Conservation (phyloP, 2,329 filamentous ascomycete genomes). For the Alternaria panax region DNA sequence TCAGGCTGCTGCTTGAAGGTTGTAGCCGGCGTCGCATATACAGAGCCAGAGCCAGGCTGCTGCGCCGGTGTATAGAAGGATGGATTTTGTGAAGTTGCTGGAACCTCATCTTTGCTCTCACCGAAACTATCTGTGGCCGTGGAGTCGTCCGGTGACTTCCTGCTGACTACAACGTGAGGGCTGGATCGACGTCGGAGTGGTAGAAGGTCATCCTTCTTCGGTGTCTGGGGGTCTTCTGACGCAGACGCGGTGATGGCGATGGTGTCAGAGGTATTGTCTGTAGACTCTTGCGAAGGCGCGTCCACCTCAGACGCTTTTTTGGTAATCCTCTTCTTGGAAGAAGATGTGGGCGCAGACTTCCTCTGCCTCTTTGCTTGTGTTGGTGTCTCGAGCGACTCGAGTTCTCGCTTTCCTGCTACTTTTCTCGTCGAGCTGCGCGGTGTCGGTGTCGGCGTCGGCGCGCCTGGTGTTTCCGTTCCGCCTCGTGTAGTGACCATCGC, state of each 20-base stretch:
- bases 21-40: constrained; percentile 37
- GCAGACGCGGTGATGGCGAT: constrained; percentile 18
- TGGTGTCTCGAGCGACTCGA: constrained; percentile 42
- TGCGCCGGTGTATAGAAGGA: constrained; percentile 34
- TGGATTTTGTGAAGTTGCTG: constrained; percentile 24
- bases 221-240: constrained; percentile 10
- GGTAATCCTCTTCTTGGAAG: constrained; percentile 21
- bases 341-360: constrained; percentile 20
- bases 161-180: constrained; percentile 32
- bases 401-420: constrained; percentile 36
- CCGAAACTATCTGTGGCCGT: constrained; percentile 7
- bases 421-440: constrained; percentile 37
- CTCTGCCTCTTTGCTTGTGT: constrained; percentile 39
- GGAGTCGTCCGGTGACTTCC: constrained; percentile 20
- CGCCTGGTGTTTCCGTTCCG: constrained; percentile 39
- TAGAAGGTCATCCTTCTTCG: constrained; percentile 21
- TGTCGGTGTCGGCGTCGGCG: constrained; percentile 24
- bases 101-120: constrained; percentile 18
- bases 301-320: not conserved
- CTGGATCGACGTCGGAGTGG: constrained; percentile 33
- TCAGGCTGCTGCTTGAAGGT: constrained; percentile 27
- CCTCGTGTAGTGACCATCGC: constrained; percentile 48
- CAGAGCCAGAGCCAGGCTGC: constrained; percentile 19
- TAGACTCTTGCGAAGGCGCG: constrained; percentile 12
- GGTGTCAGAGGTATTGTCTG: constrained; percentile 22